phyloP scores from a whole-genome alignment of 495 filamentous ascomycete species.

The Tuber magnatum region DNA sequence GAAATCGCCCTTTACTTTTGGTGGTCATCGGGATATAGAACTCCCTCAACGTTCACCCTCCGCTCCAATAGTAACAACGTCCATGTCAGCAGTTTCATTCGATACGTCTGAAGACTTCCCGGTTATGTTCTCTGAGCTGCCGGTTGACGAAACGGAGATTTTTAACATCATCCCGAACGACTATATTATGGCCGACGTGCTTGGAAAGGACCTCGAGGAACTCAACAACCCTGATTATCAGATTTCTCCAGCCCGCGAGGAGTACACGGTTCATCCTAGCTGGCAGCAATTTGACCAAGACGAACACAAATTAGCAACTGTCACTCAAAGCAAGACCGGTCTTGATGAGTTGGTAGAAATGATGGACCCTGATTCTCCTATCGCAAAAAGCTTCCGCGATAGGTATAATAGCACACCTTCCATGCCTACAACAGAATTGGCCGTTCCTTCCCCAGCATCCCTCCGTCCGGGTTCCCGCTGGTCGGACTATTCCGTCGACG shows the following conservation, averaged over 20 bases:
- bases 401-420: constrained; percentile 11
- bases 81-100: constrained; percentile 10
- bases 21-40: constrained; percentile 3
- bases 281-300: background rate
- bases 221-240: background rate
- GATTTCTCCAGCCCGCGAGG: background rate
- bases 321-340: constrained; percentile 14
- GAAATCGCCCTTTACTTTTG: background rate
- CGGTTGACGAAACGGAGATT: constrained; percentile 12
- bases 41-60: constrained; percentile 25
- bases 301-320: constrained; percentile 1
- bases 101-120: constrained; percentile 14
- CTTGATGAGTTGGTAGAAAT: constrained; percentile 17
- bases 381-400: constrained; percentile 2
- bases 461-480: constrained; percentile 20
- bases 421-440: constrained; percentile 8
- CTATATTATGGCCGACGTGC: constrained; percentile 10
- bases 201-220: background rate
- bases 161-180: constrained; percentile 24
- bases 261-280: background rate
- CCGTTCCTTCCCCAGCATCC: constrained; percentile 9
- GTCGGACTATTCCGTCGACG: constrained; percentile 31
- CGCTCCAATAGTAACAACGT: constrained; percentile 17
- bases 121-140: constrained; percentile 20
- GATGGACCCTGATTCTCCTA: constrained; percentile 12